Evolutionary conservation across 139 green algal species (phyloP).

Genomic region (Spirogloea muscicola): DNA sequence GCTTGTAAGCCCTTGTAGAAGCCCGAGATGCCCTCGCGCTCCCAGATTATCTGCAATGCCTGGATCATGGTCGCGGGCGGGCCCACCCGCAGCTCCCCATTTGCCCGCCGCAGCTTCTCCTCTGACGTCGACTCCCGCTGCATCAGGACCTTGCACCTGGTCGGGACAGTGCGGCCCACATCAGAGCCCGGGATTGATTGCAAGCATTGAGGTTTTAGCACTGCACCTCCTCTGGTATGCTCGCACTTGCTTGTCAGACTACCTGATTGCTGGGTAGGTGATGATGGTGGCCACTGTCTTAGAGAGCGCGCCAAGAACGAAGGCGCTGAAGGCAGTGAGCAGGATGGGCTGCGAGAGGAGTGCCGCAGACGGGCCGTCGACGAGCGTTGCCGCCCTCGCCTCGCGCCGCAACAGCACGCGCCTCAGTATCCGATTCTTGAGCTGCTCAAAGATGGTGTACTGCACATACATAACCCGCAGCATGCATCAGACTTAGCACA

Average conservation of each 20-base stretch:
- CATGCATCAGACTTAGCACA: too few species aligned
- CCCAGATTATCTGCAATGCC: conserved; percentile 29
- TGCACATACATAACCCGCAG: conserved; percentile 33
- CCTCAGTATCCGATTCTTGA: conserved; percentile 18
- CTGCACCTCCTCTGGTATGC: too few species aligned
- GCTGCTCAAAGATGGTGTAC: conserved; percentile 56
- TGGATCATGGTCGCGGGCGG: conserved; percentile 10
- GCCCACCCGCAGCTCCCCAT: conserved; percentile 5
- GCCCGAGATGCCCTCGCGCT: conserved; percentile 30
- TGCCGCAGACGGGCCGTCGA: too few species aligned
- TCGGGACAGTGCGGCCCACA: too few species aligned
- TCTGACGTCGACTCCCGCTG: conserved; percentile 29
- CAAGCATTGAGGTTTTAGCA: too few species aligned
- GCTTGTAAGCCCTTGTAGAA: conserved; percentile 54
- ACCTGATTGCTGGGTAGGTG: conserved; percentile 54
- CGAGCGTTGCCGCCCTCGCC: background rate
- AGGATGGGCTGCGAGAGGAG: background rate
- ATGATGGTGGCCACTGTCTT: conserved; percentile 52
- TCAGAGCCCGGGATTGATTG: too few species aligned
- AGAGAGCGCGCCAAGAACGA: conserved; percentile 54
- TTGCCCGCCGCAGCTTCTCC: background rate
- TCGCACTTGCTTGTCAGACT: too few species aligned
- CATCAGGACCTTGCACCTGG: conserved; percentile 43
- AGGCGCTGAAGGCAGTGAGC: conserved; percentile 47
- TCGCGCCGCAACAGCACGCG: background rate